Base-by-base conservation (phyloP, 352 stramenopile genomes). In the Porosira glacialis region DNA sequence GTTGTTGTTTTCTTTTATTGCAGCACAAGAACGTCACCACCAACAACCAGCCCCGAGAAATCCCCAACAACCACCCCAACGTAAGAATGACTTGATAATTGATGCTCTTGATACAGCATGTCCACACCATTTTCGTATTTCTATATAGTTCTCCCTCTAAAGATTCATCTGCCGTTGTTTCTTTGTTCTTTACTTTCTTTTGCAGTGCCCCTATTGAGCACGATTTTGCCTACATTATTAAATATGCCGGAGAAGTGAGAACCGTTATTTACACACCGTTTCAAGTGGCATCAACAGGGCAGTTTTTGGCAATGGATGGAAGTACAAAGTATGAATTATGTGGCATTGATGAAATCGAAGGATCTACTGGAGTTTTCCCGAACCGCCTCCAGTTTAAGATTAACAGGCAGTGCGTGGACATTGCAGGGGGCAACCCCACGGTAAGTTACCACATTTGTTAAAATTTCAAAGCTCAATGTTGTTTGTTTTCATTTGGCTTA, bases 331-430 rank as follows among this genome's bases (percentile, higher is more conserved):
- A 64, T 45, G 27, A 72, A 36, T 50, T 81, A 0, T 75, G 65
- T 48, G 59, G 76, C 19, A 38, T 76, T 2, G 72, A 81, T 44
- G 72, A 76, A 39, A 60, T 76, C 0, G 59, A 81, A 39, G 72
- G 64, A 39, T 21, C 19, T 7, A 49, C 30, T 13, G 30, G 28
- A 1, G 19, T 67, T 45, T 77, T 68, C 27, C 59, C 68, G n/a
- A 70, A 77, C 35, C 47, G 68, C 11, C 60, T 77, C 59, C 59
- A 70, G 33, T 77, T 77, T 31, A 59, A 52, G 15, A 63, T 71
- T 21, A 22, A 49, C 15, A 31, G 28, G 30, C 15, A 22, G 1
- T 77, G 68, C 31, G 22, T 17, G n/a, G n/a, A 19, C 1, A 77
- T 77, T 22, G 45, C 59, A 39, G 50, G 60, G n/a, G 68, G 47